Percentiles rank a stretch among this genome's conserved stretches.
These are phyloP conservation scores for Chlorella sp. DNA, from an alignment of 139 green algal genomes.

Conservation along the genomic window DNA sequence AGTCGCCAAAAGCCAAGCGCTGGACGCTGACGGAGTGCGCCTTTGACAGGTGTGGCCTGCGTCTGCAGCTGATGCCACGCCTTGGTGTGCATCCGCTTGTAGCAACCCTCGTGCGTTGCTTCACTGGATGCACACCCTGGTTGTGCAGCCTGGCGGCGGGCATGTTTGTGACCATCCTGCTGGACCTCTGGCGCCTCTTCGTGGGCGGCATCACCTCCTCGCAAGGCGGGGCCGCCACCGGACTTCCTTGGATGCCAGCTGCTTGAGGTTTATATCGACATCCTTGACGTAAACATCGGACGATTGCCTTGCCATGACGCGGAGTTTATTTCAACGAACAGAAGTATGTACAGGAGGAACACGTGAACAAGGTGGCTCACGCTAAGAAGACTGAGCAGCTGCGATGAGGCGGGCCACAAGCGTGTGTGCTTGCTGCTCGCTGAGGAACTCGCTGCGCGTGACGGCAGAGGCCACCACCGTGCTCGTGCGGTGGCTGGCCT, in stretches of 20 bases:
- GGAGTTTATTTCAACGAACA: no score
- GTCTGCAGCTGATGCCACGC: background rate
- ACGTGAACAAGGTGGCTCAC: no score
- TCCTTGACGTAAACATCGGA: no score
- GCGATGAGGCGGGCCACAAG: slow-evolving; percentile 19
- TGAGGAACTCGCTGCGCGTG: slow-evolving; percentile 17
- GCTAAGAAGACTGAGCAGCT: no score
- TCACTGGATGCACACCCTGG: no score
- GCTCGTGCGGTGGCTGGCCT: slow-evolving; percentile 12
- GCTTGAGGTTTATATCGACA: no score
- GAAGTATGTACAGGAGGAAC: no score
- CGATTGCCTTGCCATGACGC: no score
- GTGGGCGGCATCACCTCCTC: slow-evolving; percentile 58
- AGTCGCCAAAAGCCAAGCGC: slow-evolving; percentile 30
- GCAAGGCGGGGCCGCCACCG: no score
- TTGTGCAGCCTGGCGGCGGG: slow-evolving; percentile 64
- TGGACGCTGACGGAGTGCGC: slow-evolving; percentile 41
- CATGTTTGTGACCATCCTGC: slow-evolving; percentile 92
- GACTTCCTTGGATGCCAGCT: background rate
- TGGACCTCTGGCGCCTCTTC: slow-evolving; percentile 87
- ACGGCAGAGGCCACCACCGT: slow-evolving; percentile 42
- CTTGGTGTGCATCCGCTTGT: background rate
- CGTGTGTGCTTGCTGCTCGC: slow-evolving; percentile 9
- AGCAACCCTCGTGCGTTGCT: no score
- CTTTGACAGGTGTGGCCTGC: slow-evolving; percentile 22